Percentiles rank a stretch among this genome's conserved stretches.
Conservation (phyloP, 129 eudicot genomes). For the Cynara cardunculus region DNA sequence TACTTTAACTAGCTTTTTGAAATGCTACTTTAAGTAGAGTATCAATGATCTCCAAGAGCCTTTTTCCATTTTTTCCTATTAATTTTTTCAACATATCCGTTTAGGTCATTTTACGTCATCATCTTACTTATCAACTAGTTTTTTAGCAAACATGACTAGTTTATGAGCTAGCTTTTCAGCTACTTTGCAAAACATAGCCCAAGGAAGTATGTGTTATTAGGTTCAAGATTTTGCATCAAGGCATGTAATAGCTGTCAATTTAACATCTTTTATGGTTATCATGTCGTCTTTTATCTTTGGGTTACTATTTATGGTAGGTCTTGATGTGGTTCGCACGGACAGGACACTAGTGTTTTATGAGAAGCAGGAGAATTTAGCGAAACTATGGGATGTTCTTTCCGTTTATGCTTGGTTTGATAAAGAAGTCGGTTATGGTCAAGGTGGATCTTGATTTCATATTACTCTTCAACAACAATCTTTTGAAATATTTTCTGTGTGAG, state of each 20-base stretch:
- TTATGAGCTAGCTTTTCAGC: no score
- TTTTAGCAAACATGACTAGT: no score
- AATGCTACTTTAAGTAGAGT: no score
- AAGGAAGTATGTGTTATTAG: background rate
- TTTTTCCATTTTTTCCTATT: no score
- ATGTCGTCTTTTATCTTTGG: constrained; percentile 15
- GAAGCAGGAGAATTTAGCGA: constrained; percentile 74
- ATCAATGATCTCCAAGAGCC: no score
- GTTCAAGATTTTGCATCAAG: background rate
- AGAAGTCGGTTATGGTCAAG: constrained; percentile 98
- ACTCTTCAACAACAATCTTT: background rate
- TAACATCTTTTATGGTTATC: background rate
- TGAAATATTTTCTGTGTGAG: background rate
- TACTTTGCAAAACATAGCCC: no score
- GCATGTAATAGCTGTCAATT: background rate
- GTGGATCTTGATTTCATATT: constrained; percentile 35
- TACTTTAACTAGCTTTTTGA: no score
- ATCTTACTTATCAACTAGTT: no score
- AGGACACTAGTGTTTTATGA: constrained; percentile 72
- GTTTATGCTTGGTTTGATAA: constrained; percentile 91
- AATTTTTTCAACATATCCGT: no score
- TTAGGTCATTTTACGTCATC: no score
- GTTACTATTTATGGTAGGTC: constrained; percentile 56
- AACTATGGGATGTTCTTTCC: constrained; percentile 91
- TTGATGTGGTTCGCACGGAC: constrained; percentile 93